These are phyloP conservation scores for Handroanthus guayacan DNA, from an alignment of 257 asterid genomes.

Conservation along the genomic window DNA sequence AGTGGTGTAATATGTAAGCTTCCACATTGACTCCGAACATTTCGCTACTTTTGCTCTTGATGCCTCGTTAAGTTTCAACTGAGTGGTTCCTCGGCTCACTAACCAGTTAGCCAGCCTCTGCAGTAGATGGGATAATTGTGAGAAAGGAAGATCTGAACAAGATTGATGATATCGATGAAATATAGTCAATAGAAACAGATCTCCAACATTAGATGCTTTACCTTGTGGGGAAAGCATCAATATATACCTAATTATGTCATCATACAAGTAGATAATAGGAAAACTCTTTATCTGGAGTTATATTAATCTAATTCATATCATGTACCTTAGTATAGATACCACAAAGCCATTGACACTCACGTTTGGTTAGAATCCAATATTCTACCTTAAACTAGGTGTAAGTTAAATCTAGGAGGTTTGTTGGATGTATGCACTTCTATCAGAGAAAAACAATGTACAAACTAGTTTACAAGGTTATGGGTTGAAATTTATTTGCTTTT, in stretches of 20 bases:
- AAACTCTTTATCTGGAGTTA: background rate
- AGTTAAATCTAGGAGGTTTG: background rate
- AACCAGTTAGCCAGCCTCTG: conserved; percentile 70
- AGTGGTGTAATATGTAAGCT: conserved; percentile 64
- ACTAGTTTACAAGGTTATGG: background rate
- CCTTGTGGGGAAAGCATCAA: background rate
- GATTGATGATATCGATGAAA: conserved; percentile 1
- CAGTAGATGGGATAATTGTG: conserved; percentile 32
- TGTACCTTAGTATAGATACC: background rate
- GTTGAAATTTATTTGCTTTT: background rate
- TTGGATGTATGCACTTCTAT: background rate
- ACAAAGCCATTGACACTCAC: background rate
- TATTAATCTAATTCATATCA: background rate
- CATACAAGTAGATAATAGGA: background rate
- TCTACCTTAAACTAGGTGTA: background rate
- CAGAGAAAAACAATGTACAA: background rate
- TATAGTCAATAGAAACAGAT: background rate
- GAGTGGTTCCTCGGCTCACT: conserved; percentile 50
- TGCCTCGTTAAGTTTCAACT: conserved; percentile 44
- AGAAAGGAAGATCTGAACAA: conserved; percentile 25
- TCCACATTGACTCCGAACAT: conserved; percentile 87
- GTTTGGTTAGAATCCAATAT: background rate
- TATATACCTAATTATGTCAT: background rate
- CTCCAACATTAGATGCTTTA: background rate
- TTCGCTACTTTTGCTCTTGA: conserved; percentile 58